Base-by-base conservation (phyloP, 345 rosid species). In the Acer yangbiense region DNA sequence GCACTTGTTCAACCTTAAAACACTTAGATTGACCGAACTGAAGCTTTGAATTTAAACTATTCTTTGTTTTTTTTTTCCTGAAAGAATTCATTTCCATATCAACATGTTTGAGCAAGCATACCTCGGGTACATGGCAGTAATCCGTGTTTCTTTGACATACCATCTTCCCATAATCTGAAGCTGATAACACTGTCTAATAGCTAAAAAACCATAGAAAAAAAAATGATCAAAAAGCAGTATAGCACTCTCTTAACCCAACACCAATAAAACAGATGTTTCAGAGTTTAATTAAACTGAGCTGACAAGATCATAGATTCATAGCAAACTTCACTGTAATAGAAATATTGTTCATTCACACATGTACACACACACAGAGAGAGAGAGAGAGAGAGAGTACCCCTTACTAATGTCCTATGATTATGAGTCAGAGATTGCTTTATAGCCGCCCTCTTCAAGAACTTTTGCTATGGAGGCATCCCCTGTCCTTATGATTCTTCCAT, bases 381-480 rank as follows among this genome's bases (percentile, higher is more conserved):
- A 57, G 44, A 58, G 7, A 50, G 68, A 61, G 63, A n/a, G n/a
- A 62, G 41, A 39, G 20, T 72, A 68, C 65, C 80, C 20, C 18
- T 76, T 13, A 72, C 70, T 21, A 46, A n/a, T 14, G 62, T 23
- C 50, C 75, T 0, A 66, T 41, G 39, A 63, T 81, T 69, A 85
- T 16, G 82, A 54, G 35, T 88, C 87, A 20, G 92, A 83, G 80
- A 94, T 77, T 50, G 92, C 94, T 82, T 88, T 86, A 87, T 91
- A 94, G 79, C 99, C 99, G 60, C 90, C 93, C 77, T 92, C 88
- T 81, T 96, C 98, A 21, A 96, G 92, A 68, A 78, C 44, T 78
- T 86, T 82, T 18, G 97, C 99, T 76, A 94, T 80, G 44, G 95
- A 84, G 8, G 84, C 83, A 80, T 94, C 98, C 67, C 99, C 99